Evolutionary conservation across 352 stramenopile genomes (phyloP), one percentile per base, ranked within the genome.

Genomic region (Phytophthora uliginosa): DNA sequence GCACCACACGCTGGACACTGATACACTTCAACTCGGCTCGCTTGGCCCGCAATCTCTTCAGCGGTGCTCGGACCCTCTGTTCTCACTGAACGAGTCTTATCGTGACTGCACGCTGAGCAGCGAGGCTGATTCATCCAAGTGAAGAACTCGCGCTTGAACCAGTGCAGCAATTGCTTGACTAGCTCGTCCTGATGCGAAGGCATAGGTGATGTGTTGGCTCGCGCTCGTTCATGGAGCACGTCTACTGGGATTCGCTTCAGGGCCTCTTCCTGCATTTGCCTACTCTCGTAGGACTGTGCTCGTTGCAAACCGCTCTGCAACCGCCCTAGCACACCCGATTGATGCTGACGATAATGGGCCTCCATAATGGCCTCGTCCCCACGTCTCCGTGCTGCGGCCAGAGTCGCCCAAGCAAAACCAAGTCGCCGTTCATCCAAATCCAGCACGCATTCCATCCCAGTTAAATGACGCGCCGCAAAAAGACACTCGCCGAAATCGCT

Each of bases 131-230:
- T 97, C 78, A 93, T 95, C 93, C 93, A 98, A 31, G 90, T 78
- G 50, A 98, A 98, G 62, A 98, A 98, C 33, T 97, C 91, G 33
- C 62, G 60, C 76, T 98, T 98, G 65, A 98, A 98, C 92, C 92
- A 98, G 38, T 90, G 81, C 2, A 95, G 71, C 28, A 97, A 64
- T 42, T 94, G 86, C 67, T 83, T 88, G 13, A 94, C 61, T 4
- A 96, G 73, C 55, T 95, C 90, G 28, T 95, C 85, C 42, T 91
- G 76, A 38, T 84, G 90, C 12, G 60, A 62, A 4, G 83, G 66
- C 64, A 82, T 84, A 17, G 84, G 83, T 1, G 76, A 76, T 8
- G 76, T 59, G 52, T 95, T 92, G 4, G 75, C 77, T 31, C 73
- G 82, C 20, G 86, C 87, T n/a, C 84, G 83, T 53, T 90, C 85